Evolutionary conservation across 768 basidiomycete species (phyloP).

Genomic region (Terana coerulea): DNA sequence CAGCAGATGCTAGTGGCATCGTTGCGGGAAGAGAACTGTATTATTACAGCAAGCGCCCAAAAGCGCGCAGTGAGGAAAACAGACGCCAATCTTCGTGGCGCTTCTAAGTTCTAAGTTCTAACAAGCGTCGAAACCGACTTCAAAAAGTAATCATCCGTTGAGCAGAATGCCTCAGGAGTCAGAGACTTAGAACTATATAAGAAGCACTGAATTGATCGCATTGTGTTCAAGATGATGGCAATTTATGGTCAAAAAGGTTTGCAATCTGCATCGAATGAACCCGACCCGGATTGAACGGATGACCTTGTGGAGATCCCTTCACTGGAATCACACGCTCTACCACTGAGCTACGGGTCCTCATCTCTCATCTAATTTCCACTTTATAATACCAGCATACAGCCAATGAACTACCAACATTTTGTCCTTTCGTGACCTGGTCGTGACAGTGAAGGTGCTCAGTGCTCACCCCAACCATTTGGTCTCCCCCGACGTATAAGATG

Average conservation of each 20-base stretch:
- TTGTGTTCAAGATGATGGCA: too few relatives aligned
- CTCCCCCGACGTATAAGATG: constrained; percentile 30
- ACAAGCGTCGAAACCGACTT: too few relatives aligned
- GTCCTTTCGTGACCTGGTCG: background rate
- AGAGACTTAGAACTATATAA: too few relatives aligned
- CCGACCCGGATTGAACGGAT: constrained; percentile 9
- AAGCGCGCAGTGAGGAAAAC: too few relatives aligned
- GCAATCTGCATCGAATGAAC: too few relatives aligned
- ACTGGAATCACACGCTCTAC: constrained; percentile 12
- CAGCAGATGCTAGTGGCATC: constrained; percentile 21
- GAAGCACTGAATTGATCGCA: too few relatives aligned
- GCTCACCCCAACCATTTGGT: background rate
- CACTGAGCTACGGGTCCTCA: constrained; percentile 9
- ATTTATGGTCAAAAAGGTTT: too few relatives aligned
- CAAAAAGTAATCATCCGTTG: too few relatives aligned
- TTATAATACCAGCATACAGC: background rate
- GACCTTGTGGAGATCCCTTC: constrained; percentile 3
- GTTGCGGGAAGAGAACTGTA: background rate
- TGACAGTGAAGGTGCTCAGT: background rate
- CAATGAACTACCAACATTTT: background rate
- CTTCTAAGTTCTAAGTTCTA: too few relatives aligned
- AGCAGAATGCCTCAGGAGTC: too few relatives aligned
- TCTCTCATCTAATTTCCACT: background rate
- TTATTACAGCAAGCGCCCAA: too few relatives aligned
- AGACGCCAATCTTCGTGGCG: too few relatives aligned